Conservation (phyloP, 495 filamentous ascomycete species). For the Trichoderma reesei region DNA sequence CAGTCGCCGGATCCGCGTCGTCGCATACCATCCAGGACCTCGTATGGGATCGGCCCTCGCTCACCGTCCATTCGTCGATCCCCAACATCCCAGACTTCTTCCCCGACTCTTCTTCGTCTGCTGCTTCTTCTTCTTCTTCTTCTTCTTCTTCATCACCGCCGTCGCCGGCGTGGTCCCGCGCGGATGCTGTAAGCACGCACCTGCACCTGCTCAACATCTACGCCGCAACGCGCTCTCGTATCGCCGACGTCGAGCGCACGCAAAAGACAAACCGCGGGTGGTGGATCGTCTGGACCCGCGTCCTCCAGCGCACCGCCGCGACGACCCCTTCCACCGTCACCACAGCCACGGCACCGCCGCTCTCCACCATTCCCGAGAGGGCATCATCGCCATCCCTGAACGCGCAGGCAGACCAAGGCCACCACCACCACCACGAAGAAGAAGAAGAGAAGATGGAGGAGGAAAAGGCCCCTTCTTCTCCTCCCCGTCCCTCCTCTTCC, state of each 20-base stretch:
- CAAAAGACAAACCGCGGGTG: constrained; percentile 86
- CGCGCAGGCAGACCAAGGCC: neutral
- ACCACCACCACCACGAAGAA: neutral
- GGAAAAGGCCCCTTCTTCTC: neutral
- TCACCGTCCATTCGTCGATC: constrained; percentile 74
- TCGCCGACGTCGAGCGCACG: constrained; percentile 67
- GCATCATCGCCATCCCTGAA: neutral
- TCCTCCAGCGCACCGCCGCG: constrained; percentile 35
- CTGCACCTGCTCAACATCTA: constrained; percentile 73
- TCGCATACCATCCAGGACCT: constrained; percentile 64
- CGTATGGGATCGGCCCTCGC: constrained; percentile 67
- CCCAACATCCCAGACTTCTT: constrained; percentile 70
- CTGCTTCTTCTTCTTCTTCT: constrained; percentile 8
- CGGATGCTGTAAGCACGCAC: constrained; percentile 87
- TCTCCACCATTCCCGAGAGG: constrained; percentile 4
- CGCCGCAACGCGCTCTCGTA: constrained; percentile 46
- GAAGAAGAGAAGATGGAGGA: neutral
- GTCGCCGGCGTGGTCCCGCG: constrained; percentile 51
- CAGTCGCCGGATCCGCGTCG: constrained; percentile 25
- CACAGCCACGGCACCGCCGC: neutral
- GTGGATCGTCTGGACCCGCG: constrained; percentile 92
- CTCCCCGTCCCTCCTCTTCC: neutral
- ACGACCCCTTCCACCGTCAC: constrained; percentile 1
- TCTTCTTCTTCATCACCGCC: neutral
- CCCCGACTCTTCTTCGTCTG: neutral